phyloP scores from a whole-genome alignment of 78 protist species.

The Dictyostelium firmibasis region DNA sequence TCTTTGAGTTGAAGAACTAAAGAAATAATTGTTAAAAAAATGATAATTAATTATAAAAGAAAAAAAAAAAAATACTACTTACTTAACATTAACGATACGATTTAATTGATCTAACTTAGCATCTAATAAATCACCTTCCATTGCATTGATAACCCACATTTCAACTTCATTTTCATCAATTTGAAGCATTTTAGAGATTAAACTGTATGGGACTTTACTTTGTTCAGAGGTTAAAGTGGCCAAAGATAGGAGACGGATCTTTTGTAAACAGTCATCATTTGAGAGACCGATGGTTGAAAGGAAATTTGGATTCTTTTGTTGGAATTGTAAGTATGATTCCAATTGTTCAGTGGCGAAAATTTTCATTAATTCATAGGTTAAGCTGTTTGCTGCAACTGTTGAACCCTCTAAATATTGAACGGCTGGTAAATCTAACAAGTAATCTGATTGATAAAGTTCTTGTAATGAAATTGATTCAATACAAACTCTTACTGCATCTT shows the following conservation, averaged over 20 bases:
- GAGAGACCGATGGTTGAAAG: slow-evolving; percentile 27
- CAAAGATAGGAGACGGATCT: slow-evolving; percentile 65
- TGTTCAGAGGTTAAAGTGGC: slow-evolving; percentile 71
- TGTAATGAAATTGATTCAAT: slow-evolving; percentile 64
- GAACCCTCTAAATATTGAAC: slow-evolving; percentile 36
- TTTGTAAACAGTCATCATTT: slow-evolving; percentile 39
- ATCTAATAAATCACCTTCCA: slow-evolving; percentile 68
- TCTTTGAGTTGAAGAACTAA: slow-evolving; percentile 57
- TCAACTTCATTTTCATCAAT: slow-evolving; percentile 78
- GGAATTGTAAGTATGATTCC: slow-evolving; percentile 29
- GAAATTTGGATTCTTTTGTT: slow-evolving; percentile 46
- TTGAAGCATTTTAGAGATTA: slow-evolving; percentile 50
- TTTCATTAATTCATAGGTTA: slow-evolving; percentile 63
- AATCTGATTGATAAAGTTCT: slow-evolving; percentile 73
- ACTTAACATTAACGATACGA: slow-evolving; percentile 70
- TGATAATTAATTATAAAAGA: background rate
- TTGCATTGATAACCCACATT: slow-evolving; percentile 76
- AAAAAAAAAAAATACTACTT: background rate
- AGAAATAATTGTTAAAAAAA: background rate
- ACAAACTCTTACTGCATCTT: slow-evolving; percentile 69
- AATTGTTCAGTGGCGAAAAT: slow-evolving; percentile 78
- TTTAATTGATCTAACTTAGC: slow-evolving; percentile 79
- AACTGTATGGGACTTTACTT: slow-evolving; percentile 34
- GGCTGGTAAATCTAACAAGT: slow-evolving; percentile 62
- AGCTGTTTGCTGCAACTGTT: background rate